Conservation (phyloP, 345 rosid species). For the Lagerstroemia speciosa region DNA sequence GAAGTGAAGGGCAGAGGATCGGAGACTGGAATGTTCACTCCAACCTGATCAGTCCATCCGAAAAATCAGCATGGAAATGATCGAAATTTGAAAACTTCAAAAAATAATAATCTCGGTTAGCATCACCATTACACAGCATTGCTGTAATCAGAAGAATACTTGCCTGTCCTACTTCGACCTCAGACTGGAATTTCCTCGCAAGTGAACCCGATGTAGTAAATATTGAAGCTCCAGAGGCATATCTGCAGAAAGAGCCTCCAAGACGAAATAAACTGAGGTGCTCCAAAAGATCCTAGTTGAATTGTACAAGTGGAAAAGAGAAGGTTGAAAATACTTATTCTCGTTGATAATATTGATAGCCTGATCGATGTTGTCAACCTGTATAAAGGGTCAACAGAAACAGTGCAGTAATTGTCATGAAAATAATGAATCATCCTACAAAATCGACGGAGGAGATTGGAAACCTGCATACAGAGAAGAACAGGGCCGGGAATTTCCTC, state of each 20-base stretch:
- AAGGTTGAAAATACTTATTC: constrained; percentile 30
- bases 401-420: neutral
- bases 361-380: constrained; percentile 42
- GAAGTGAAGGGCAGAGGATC: constrained; percentile 37
- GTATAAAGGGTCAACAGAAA: constrained; percentile 5
- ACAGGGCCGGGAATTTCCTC: constrained; percentile 49
- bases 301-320: neutral
- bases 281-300: neutral
- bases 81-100: neutral
- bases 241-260: constrained; percentile 30
- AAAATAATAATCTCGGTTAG: neutral
- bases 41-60: constrained; percentile 28
- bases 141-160: neutral
- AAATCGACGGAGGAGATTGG: neutral
- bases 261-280: neutral
- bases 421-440: neutral
- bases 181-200: constrained; percentile 89
- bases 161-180: constrained; percentile 91
- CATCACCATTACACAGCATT: neutral
- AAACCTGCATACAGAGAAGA: constrained; percentile 53
- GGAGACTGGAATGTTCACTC: constrained; percentile 43
- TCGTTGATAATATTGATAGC: constrained; percentile 48
- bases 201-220: constrained; percentile 83
- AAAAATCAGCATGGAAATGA: neutral
- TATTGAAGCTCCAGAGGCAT: constrained; percentile 77